These are phyloP conservation scores for Pestalotiopsis sp. DNA, from an alignment of 2,329 filamentous ascomycete genomes.

Conservation along the genomic window DNA sequence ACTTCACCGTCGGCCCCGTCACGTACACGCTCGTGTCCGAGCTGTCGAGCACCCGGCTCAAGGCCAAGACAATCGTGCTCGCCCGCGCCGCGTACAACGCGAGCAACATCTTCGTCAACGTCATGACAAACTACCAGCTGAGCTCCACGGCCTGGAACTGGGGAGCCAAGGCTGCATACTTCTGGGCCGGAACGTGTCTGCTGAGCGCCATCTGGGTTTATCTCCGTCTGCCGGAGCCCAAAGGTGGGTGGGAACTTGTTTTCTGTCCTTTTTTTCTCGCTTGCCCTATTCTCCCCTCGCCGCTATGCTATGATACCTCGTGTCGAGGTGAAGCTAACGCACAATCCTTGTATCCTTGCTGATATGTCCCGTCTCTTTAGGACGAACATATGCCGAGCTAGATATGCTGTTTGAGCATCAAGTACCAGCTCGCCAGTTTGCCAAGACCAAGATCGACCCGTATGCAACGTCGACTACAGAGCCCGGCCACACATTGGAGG, in stretches of 20 bases:
- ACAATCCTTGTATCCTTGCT: not conserved
- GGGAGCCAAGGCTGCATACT: conserved; percentile 48
- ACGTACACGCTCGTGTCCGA: conserved; percentile 55
- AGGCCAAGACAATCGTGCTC: conserved; percentile 56
- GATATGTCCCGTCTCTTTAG: conserved; percentile 1
- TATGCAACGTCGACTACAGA: conserved; percentile 25
- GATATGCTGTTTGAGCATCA: conserved; percentile 42
- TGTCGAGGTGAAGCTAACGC: not conserved
- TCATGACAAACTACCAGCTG: conserved; percentile 51
- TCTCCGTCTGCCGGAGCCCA: conserved; percentile 55
- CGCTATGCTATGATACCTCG: not conserved
- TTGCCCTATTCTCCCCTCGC: not conserved
- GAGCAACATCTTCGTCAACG: conserved; percentile 51
- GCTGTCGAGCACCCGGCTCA: conserved; percentile 54
- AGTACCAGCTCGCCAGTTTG: conserved; percentile 41
- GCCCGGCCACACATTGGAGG: not conserved
- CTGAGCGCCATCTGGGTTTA: conserved; percentile 51
- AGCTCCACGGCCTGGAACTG: conserved; percentile 48
- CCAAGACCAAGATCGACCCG: conserved; percentile 38
- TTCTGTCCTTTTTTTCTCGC: not conserved
- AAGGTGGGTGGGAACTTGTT: conserved; percentile 30
- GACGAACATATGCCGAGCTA: conserved; percentile 44
- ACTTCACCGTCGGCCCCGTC: conserved; percentile 55
- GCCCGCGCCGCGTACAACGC: conserved; percentile 50
- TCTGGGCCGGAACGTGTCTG: conserved; percentile 50